A percentile compares a stretch with the other conserved stretches of the same genome.
Evolutionary conservation across 306 rosid species (phyloP).

Genomic region (Casuarina cunninghamiana): DNA sequence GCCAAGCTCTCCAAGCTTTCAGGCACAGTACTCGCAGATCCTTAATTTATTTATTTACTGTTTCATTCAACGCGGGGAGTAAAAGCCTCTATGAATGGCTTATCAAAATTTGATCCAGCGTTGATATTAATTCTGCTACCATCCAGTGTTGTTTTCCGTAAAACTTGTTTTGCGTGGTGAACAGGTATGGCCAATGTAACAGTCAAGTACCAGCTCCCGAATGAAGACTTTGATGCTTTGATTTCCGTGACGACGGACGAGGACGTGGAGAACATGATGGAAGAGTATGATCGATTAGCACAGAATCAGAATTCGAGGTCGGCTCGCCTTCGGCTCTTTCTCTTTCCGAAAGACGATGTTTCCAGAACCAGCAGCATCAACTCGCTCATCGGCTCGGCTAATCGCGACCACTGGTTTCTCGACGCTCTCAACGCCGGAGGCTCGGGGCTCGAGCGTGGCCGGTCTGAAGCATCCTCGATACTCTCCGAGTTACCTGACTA

Average conservation of each 20-base stretch:
- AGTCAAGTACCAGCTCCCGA: constrained; percentile 94
- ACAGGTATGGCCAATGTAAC: constrained; percentile 63
- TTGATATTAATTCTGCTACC: no score
- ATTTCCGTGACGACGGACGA: constrained; percentile 88
- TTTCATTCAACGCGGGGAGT: no score
- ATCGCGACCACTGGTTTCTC: constrained; percentile 86
- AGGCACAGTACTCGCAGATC: constrained; percentile 29
- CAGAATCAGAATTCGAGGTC: constrained; percentile 69
- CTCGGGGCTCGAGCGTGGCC: constrained; percentile 66
- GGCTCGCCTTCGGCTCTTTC: constrained; percentile 79
- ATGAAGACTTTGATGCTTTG: constrained; percentile 91
- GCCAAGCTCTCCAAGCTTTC: constrained; percentile 78
- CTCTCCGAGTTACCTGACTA: constrained; percentile 91
- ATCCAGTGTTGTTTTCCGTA: background rate
- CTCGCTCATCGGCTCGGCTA: constrained; percentile 77
- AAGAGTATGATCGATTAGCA: constrained; percentile 78
- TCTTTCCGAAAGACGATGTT: constrained; percentile 53
- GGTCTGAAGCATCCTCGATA: constrained; percentile 86
- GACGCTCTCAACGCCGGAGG: constrained; percentile 77
- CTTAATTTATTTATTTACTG: no score
- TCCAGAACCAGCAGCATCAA: constrained; percentile 65
- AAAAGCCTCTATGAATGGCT: no score
- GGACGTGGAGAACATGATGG: constrained; percentile 98
- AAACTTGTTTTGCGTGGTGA: background rate
- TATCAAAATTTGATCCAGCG: no score